Evolutionary conservation across 805 yeast genomes (phyloP).

Genomic region (Candida andamanensis): DNA sequence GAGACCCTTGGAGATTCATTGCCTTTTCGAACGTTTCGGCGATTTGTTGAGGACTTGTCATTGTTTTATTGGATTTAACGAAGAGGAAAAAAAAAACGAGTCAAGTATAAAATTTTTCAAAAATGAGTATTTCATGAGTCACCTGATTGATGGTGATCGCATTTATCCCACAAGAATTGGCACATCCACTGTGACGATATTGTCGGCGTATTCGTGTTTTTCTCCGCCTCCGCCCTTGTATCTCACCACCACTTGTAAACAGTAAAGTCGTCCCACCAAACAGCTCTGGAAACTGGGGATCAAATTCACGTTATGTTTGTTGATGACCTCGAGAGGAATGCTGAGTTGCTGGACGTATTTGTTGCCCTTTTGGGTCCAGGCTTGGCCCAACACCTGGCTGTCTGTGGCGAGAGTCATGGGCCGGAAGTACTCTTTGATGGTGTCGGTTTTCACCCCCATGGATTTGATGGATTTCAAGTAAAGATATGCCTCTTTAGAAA

Average conservation of each 20-base stretch:
- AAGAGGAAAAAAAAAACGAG: slow-evolving; percentile 2
- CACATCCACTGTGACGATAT: slow-evolving; percentile 28
- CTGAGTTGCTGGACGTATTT: slow-evolving; percentile 28
- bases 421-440: slow-evolving; percentile 32
- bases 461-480: slow-evolving; percentile 35
- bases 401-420: slow-evolving; percentile 20
- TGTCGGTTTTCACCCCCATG: slow-evolving; percentile 36
- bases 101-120: slow-evolving; percentile 6
- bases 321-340: slow-evolving; percentile 38
- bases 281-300: slow-evolving; percentile 64
- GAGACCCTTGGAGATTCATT: slow-evolving; percentile 49
- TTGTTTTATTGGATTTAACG: slow-evolving; percentile 15
- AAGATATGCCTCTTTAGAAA: slow-evolving; percentile 29
- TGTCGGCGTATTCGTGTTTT: slow-evolving; percentile 26
- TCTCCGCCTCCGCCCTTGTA: slow-evolving; percentile 39
- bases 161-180: slow-evolving; percentile 31
- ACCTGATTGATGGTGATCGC: slow-evolving; percentile 6
- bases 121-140: slow-evolving; percentile 3
- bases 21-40: slow-evolving; percentile 53
- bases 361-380: slow-evolving; percentile 28
- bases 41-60: slow-evolving; percentile 70
- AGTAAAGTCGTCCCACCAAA: slow-evolving; percentile 53
- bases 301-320: slow-evolving; percentile 45
- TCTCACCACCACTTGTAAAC: slow-evolving; percentile 43
- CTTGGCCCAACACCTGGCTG: slow-evolving; percentile 18